Conservation (phyloP, 148 eudicot genomes). For the Camellia granthamiana region DNA sequence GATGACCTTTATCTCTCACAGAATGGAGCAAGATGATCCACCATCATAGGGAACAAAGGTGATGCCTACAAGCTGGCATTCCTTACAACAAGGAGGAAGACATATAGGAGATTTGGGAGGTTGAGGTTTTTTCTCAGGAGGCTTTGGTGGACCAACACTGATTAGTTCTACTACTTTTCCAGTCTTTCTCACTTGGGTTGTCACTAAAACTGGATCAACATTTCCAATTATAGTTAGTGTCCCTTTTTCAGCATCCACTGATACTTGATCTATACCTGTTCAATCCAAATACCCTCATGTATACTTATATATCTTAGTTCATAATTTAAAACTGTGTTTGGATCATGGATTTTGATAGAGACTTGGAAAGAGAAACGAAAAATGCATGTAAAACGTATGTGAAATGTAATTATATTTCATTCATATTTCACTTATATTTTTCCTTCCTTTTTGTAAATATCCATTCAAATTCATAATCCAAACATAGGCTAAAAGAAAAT, state of each 20-base stretch:
- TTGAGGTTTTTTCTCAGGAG: background rate
- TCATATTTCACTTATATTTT: too few species aligned
- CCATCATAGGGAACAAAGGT: background rate
- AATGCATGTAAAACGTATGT: too few species aligned
- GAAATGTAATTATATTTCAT: too few species aligned
- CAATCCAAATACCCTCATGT: background rate
- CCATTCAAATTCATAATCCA: too few species aligned
- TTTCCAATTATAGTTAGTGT: constrained; percentile 27
- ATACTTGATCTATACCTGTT: constrained; percentile 25
- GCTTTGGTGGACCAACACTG: constrained; percentile 26
- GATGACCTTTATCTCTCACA: background rate
- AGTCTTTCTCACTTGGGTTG: constrained; percentile 15
- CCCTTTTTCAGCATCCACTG: constrained; percentile 25
- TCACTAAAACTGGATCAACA: constrained; percentile 31
- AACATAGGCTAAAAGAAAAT: too few species aligned
- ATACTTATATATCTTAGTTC: background rate
- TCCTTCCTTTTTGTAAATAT: too few species aligned
- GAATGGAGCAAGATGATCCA: background rate
- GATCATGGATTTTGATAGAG: too few species aligned
- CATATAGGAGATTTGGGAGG: background rate
- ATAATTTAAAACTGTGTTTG: too few species aligned
- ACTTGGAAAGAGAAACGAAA: too few species aligned
- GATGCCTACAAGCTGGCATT: background rate
- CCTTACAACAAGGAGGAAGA: constrained; percentile 8
- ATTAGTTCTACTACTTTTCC: constrained; percentile 23